Evolutionary conservation across 306 rosid genomes (phyloP).

Genomic region (Cucumis hystrix): DNA sequence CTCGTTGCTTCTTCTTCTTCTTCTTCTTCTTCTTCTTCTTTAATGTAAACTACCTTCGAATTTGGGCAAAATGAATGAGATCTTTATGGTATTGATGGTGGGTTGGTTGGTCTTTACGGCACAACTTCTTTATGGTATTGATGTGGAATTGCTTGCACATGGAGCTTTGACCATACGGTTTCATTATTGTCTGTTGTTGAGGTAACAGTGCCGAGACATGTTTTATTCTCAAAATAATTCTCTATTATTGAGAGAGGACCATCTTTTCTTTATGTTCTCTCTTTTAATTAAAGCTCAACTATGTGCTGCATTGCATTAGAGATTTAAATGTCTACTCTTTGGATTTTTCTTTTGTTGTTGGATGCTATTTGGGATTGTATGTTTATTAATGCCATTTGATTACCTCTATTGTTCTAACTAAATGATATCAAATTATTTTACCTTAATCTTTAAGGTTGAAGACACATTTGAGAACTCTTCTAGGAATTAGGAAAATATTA

Average conservation of each 20-base stretch:
- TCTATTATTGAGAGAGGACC: background rate
- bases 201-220: background rate
- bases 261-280: background rate
- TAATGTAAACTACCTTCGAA: background rate
- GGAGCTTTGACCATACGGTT: background rate
- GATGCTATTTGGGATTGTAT: no score
- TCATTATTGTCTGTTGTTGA: background rate
- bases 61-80: background rate
- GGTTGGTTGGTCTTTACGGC: background rate
- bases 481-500: no score
- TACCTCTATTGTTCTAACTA: no score
- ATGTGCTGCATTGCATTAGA: background rate
- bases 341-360: background rate
- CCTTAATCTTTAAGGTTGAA: no score
- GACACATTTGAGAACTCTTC: no score
- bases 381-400: no score
- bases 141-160: background rate
- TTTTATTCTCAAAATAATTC: background rate
- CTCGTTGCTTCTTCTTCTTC: background rate
- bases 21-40: background rate
- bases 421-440: no score
- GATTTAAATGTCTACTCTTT: background rate
- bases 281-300: background rate
- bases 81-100: background rate
- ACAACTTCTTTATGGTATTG: background rate